Evolutionary conservation across 2,329 filamentous ascomycete genomes (phyloP), one percentile per base, ranked within the genome.

Genomic region (Ophiostoma novo-ulmi): DNA sequence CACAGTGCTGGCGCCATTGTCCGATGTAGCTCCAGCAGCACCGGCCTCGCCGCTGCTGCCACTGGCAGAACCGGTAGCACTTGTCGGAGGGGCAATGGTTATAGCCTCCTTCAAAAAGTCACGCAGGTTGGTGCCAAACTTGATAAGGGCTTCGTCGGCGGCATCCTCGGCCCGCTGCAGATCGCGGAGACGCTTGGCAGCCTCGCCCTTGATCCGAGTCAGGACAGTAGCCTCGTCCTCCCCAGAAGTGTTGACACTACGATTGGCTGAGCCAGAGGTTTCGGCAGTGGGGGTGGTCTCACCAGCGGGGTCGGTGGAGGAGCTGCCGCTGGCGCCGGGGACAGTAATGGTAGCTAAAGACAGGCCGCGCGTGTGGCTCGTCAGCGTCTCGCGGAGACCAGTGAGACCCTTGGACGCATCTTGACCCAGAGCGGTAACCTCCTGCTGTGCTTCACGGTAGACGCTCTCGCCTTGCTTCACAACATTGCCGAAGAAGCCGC

Each of bases 131-230:
- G 89, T 88, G 31, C 95, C 95, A 76, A 98, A 97, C 74, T 92
- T 92, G 75, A 98, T 82, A 11, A 99, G 87, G 0, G 95, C 95
- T 79, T 98, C 95, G 78, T 99, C 95, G 8, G 95, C 95, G 4
- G 94, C 94, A 77, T 98, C 94, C 80, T 99, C 95, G 14, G 94
- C 95, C 75, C 88, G 88, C 77, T 97, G 92, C 26, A 98, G 89
- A 72, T 97, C 93, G 77, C 92, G 95, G 72, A 98, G 82, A 67
- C 93, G 88, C 80, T 93, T 93, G 36, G 91, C 84, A 5, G 93
- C 93, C 80, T 96, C 92, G 26, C 84, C 81, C 71, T 89, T 88
- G 78, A 98, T 87, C 64, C 91, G 87, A 5, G 90, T 88, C 39
- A 98, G 87, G 71, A 97, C 89, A 13, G 88, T 75, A 6, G 81